phyloP scores from a whole-genome alignment of 345 rosid species.

The Salix purpurea region DNA sequence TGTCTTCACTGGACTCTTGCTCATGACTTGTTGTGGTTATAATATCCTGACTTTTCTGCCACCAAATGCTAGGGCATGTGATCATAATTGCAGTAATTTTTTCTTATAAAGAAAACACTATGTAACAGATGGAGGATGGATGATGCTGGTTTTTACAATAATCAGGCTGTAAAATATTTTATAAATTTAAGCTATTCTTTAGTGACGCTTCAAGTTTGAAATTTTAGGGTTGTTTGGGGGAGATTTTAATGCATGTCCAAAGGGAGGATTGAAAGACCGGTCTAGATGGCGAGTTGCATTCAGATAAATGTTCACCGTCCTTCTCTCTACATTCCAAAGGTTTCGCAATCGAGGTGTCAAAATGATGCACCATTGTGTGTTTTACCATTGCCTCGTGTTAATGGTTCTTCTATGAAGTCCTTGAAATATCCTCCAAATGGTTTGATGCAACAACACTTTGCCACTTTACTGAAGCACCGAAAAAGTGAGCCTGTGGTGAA shows the following conservation, averaged over 20 bases:
- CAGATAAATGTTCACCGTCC: conserved; percentile 2
- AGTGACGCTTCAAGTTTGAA: neutral
- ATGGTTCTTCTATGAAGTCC: neutral
- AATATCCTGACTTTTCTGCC: no score
- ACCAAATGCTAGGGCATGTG: no score
- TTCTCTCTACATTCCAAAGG: neutral
- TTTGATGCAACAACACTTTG: conserved; percentile 17
- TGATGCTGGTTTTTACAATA: no score
- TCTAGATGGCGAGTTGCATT: conserved; percentile 14
- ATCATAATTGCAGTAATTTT: no score
- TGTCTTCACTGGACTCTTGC: no score
- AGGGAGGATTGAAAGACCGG: neutral
- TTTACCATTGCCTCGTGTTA: conserved; percentile 1
- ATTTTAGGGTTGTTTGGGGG: neutral
- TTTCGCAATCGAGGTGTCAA: neutral
- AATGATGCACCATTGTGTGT: neutral
- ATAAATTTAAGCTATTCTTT: neutral
- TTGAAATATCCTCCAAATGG: conserved; percentile 14
- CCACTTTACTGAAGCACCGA: conserved; percentile 21
- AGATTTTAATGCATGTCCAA: neutral
- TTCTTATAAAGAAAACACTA: no score
- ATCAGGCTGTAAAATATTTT: no score
- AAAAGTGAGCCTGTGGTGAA: conserved; percentile 13
- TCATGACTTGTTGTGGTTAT: no score
- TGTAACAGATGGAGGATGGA: no score